phyloP scores from a whole-genome alignment of 2,329 filamentous ascomycete species.

The Fusarium globosum region DNA sequence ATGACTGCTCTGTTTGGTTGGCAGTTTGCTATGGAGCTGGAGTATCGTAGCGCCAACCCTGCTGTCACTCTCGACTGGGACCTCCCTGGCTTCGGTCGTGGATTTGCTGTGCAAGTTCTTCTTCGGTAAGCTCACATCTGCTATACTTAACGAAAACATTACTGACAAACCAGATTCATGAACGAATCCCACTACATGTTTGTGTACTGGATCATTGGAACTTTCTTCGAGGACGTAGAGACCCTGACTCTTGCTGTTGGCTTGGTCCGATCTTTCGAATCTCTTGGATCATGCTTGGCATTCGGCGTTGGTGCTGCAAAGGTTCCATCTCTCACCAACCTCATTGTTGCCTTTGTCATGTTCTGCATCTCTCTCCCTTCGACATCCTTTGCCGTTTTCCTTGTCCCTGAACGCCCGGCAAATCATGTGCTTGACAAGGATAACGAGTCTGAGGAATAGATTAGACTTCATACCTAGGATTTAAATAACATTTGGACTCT shows the following conservation, averaged over 20 bases:
- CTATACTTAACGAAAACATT: too few relatives aligned
- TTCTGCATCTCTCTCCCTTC: slow-evolving; percentile 56
- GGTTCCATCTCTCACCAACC: slow-evolving; percentile 59
- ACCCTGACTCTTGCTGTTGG: slow-evolving; percentile 62
- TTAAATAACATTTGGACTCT: neutral
- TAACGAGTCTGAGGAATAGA: slow-evolving; percentile 5
- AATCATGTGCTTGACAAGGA: slow-evolving; percentile 21
- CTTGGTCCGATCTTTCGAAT: slow-evolving; percentile 61
- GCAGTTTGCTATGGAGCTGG: slow-evolving; percentile 60
- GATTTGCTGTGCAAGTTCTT: slow-evolving; percentile 60
- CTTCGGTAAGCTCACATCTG: slow-evolving; percentile 52
- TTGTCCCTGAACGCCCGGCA: slow-evolving; percentile 50
- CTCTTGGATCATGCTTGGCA: slow-evolving; percentile 57
- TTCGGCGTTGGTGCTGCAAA: slow-evolving; percentile 61
- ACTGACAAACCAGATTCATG: too few relatives aligned
- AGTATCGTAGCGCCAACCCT: slow-evolving; percentile 54
- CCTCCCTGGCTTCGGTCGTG: slow-evolving; percentile 56
- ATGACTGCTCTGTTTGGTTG: slow-evolving; percentile 59
- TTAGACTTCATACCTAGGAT: neutral
- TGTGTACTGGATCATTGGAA: slow-evolving; percentile 62
- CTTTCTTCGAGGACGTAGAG: slow-evolving; percentile 63
- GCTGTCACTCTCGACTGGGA: slow-evolving; percentile 58
- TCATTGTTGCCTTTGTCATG: slow-evolving; percentile 60
- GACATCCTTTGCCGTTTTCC: slow-evolving; percentile 49
- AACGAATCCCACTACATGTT: slow-evolving; percentile 65